Conservation (phyloP, 176 grass and related monocot species). For the Triticum timopheevii region DNA sequence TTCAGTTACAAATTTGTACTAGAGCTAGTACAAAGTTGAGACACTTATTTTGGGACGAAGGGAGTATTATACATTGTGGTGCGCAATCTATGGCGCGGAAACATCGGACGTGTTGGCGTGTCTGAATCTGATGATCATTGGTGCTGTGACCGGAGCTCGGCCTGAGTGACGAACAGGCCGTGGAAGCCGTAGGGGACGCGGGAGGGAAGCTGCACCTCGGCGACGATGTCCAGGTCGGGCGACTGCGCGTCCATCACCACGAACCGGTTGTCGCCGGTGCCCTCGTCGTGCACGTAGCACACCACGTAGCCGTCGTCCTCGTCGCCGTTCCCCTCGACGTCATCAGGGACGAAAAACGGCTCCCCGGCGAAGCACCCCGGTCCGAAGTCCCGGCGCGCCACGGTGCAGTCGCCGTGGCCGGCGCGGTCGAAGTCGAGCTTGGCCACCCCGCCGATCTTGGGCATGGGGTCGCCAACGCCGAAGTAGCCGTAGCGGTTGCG, state of each 20-base stretch:
- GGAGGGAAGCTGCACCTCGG: constrained; percentile 65
- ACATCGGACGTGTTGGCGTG: background rate
- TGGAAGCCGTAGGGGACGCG: constrained; percentile 94
- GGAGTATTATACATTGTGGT: background rate
- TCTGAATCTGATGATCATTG: constrained; percentile 16
- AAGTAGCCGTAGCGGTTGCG: constrained; percentile 81
- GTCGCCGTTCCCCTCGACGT: constrained; percentile 29
- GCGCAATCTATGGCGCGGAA: background rate
- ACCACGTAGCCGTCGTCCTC: constrained; percentile 89
- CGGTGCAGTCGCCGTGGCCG: constrained; percentile 65
- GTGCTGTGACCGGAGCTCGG: constrained; percentile 67
- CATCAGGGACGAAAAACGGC: constrained; percentile 72
- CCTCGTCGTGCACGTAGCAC: constrained; percentile 86
- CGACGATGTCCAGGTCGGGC: constrained; percentile 62
- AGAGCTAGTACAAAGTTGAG: too few relatives aligned
- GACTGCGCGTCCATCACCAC: constrained; percentile 84
- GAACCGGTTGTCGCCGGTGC: constrained; percentile 52
- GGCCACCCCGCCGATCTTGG: constrained; percentile 67
- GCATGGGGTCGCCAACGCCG: constrained; percentile 65
- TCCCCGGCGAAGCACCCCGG: constrained; percentile 65
- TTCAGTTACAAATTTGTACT: too few relatives aligned
- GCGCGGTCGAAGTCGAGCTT: constrained; percentile 67
- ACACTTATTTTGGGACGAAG: too few relatives aligned
- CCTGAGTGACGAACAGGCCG: constrained; percentile 61
- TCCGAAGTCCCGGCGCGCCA: constrained; percentile 65